phyloP scores from a whole-genome alignment of 192 early-diverging fungal species.

The Jimgerdemannia flammicorona region DNA sequence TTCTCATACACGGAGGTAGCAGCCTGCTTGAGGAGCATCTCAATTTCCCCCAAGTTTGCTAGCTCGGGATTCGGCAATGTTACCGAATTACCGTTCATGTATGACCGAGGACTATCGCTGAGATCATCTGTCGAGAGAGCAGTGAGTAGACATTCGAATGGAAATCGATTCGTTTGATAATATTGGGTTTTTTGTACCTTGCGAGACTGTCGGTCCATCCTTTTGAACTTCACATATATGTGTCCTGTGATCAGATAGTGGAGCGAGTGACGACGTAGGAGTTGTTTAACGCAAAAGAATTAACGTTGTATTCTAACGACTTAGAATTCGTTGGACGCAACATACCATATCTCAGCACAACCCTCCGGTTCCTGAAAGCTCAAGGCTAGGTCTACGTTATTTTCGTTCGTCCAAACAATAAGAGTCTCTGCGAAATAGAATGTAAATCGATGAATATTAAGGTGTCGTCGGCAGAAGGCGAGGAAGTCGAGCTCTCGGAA shows the following conservation, averaged over 20 bases:
- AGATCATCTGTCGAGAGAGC: neutral
- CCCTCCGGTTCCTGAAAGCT: slow-evolving; percentile 92
- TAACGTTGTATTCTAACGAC: too few relatives aligned
- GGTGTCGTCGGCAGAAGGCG: too few relatives aligned
- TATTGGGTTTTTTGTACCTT: neutral
- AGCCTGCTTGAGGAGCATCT: slow-evolving; percentile 54
- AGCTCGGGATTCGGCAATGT: slow-evolving; percentile 66
- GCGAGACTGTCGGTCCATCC: slow-evolving; percentile 7
- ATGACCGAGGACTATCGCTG: neutral
- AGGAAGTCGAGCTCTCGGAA: too few relatives aligned
- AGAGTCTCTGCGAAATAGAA: slow-evolving; percentile 67
- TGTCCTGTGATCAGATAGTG: slow-evolving; percentile 6
- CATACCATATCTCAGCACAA: slow-evolving; percentile 77
- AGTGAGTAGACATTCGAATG: neutral
- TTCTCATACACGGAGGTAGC: slow-evolving; percentile 53
- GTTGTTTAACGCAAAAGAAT: neutral
- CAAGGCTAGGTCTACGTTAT: slow-evolving; percentile 79
- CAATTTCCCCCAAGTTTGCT: slow-evolving; percentile 68
- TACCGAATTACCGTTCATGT: slow-evolving; percentile 17
- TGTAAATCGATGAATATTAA: neutral
- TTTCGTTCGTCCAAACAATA: slow-evolving; percentile 88
- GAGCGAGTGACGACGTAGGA: too few relatives aligned
- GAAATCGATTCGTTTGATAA: too few relatives aligned
- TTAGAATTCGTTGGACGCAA: neutral
- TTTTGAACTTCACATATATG: slow-evolving; percentile 20